A percentile compares a stretch with the other conserved stretches of the same genome.
Conservation (phyloP, 2,329 filamentous ascomycete genomes). For the Moelleriella libera region DNA sequence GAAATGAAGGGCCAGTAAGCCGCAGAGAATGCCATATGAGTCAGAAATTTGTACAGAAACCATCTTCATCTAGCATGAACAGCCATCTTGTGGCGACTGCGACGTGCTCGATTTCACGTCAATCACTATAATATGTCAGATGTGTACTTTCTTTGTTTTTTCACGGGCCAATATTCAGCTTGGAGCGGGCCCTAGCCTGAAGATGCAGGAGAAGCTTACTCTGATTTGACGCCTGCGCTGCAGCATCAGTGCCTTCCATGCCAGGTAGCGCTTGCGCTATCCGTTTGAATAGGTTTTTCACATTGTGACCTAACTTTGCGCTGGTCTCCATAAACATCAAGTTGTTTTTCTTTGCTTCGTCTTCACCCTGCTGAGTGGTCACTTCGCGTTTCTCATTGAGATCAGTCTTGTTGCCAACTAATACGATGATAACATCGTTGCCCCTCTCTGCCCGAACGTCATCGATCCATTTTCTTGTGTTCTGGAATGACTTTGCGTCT, state of each 20-base stretch:
- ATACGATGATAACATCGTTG: constrained; percentile 96
- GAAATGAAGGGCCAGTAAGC: too few relatives aligned
- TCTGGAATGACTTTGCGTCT: constrained; percentile 94
- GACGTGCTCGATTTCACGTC: constrained; percentile 76
- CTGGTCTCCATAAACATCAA: constrained; percentile 99
- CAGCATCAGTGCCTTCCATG: constrained; percentile 83
- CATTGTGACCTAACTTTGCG: constrained; percentile 94
- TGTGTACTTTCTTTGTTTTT: constrained; percentile 8
- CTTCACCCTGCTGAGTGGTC: constrained; percentile 89
- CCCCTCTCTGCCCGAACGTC: constrained; percentile 93
- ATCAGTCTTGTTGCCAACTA: constrained; percentile 99
- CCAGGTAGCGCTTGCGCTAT: constrained; percentile 96
- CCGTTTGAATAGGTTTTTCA: constrained; percentile 92
- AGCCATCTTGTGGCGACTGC: constrained; percentile 58
- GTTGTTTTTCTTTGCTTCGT: constrained; percentile 95
- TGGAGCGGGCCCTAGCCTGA: not conserved
- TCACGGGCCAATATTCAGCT: not conserved
- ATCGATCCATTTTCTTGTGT: constrained; percentile 98
- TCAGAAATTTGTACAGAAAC: too few relatives aligned
- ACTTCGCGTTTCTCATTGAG: constrained; percentile 97
- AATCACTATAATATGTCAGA: constrained; percentile 50
- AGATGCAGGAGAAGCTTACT: constrained; percentile 40
- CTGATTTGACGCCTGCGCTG: constrained; percentile 57
- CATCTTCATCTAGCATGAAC: constrained; percentile 24
- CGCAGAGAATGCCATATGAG: too few relatives aligned